These are phyloP conservation scores for Rhododendron vialii DNA, from an alignment of 148 eudicot genomes.

Conservation along the genomic window DNA sequence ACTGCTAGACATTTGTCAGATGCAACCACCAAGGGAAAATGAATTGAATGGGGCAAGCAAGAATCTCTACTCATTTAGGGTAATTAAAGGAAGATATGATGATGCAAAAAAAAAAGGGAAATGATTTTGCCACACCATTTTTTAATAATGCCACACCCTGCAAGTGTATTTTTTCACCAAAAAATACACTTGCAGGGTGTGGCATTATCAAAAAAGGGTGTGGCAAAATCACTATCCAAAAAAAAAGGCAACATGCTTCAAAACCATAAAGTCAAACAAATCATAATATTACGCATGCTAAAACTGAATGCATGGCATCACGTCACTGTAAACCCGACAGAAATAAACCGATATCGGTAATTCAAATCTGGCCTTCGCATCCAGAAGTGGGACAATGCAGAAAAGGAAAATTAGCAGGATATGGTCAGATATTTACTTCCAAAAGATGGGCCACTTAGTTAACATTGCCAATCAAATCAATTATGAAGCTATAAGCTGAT, in stretches of 20 bases:
- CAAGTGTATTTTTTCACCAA: too few relatives aligned
- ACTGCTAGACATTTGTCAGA: neutral
- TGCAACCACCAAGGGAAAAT: neutral
- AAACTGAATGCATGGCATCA: neutral
- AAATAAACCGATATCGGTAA: neutral
- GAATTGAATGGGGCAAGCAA: neutral
- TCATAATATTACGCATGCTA: neutral
- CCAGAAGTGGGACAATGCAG: neutral
- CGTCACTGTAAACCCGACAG: neutral
- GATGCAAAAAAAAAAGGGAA: neutral
- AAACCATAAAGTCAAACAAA: neutral
- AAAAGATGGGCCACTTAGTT: slow-evolving; percentile 1
- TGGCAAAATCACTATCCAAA: too few relatives aligned
- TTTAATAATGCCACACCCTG: too few relatives aligned
- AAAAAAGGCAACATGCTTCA: neutral
- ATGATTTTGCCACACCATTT: too few relatives aligned
- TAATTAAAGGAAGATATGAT: neutral
- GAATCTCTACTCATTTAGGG: neutral
- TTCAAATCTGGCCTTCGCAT: neutral
- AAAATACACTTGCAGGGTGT: too few relatives aligned
- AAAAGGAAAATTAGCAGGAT: neutral
- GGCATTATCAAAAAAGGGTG: too few relatives aligned
- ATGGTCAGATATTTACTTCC: slow-evolving; percentile 9
- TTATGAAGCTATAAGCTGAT: neutral
- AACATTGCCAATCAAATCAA: neutral